A percentile compares a stretch with the other conserved stretches of the same genome.
These are phyloP conservation scores for Eremothecium coryli DNA, from an alignment of 1,139 yeast genomes.

Conservation along the genomic window DNA sequence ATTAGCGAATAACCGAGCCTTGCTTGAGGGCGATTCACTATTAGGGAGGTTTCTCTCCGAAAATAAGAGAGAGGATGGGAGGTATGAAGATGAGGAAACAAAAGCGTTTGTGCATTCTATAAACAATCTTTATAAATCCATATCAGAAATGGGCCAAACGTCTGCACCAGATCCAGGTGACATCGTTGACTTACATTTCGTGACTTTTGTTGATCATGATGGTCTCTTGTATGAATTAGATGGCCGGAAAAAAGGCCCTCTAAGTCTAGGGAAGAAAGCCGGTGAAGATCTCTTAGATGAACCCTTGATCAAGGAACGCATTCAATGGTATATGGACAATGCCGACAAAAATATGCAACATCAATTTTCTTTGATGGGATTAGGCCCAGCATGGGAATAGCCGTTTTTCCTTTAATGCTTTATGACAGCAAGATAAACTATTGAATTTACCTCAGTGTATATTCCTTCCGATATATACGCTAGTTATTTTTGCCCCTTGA, in stretches of 20 bases:
- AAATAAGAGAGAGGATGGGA: slow-evolving; percentile 14
- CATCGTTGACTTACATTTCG: slow-evolving; percentile 65
- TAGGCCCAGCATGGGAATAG: slow-evolving; percentile 46
- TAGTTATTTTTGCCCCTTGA: slow-evolving; percentile 73
- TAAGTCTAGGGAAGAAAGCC: slow-evolving; percentile 45
- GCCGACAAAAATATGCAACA: slow-evolving; percentile 51
- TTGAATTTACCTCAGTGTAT: not conserved
- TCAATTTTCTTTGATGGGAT: slow-evolving; percentile 60
- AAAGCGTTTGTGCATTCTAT: slow-evolving; percentile 24
- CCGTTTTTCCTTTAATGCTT: not conserved
- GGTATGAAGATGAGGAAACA: slow-evolving; percentile 53
- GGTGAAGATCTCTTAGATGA: slow-evolving; percentile 47
- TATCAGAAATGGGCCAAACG: slow-evolving; percentile 53
- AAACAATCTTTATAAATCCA: slow-evolving; percentile 16
- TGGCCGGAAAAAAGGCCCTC: slow-evolving; percentile 70
- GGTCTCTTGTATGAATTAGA: slow-evolving; percentile 74
- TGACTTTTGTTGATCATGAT: slow-evolving; percentile 55
- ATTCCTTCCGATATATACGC: no score
- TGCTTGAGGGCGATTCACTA: slow-evolving; percentile 25
- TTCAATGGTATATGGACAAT: slow-evolving; percentile 55
- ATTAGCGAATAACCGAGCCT: slow-evolving; percentile 41
- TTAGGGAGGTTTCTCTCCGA: slow-evolving; percentile 27
- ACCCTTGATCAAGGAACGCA: slow-evolving; percentile 41
- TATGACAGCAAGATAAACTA: not conserved
- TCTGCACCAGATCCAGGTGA: slow-evolving; percentile 66